Conservation (phyloP, 768 basidiomycete species). For the Phylloporus rhodoxanthus region DNA sequence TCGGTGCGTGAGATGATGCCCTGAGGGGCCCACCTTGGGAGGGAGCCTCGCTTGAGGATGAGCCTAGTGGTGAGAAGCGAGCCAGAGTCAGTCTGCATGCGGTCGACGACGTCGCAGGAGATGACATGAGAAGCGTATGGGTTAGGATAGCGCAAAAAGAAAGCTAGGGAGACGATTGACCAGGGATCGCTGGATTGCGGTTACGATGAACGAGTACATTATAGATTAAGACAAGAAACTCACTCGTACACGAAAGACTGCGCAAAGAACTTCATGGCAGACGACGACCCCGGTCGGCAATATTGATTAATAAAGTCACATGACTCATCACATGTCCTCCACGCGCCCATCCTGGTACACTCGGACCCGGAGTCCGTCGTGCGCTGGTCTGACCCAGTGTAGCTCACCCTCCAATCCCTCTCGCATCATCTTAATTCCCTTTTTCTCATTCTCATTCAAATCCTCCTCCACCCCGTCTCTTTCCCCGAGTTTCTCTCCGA, state of each 20-base stretch:
- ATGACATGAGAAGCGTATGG: conserved; percentile 90
- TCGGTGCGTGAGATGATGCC: conserved; percentile 81
- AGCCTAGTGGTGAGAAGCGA: conserved; percentile 82
- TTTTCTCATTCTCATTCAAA: conserved; percentile 32
- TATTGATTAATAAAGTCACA: neutral
- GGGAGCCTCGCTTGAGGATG: conserved; percentile 85
- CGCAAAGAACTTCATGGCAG: conserved; percentile 47
- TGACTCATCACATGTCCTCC: conserved; percentile 29
- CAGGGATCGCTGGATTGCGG: conserved; percentile 70
- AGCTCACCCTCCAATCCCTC: conserved; percentile 40
- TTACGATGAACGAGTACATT: neutral
- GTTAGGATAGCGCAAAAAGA: conserved; percentile 93
- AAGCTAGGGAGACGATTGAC: conserved; percentile 87
- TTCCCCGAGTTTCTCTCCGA: conserved; percentile 49
- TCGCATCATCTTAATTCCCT: conserved; percentile 43
- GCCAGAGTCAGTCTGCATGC: conserved; percentile 65
- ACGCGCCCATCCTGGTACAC: conserved; percentile 35
- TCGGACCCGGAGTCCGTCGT: conserved; percentile 68
- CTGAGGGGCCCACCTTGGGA: conserved; percentile 87
- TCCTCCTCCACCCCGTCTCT: conserved; percentile 15
- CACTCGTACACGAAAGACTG: conserved; percentile 55
- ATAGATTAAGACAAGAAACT: conserved; percentile 21
- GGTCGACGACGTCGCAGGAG: conserved; percentile 92
- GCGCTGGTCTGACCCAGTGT: conserved; percentile 65
- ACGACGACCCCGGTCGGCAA: conserved; percentile 36